Conservation (phyloP, 2,329 filamentous ascomycete genomes). For the Xylariaceae sp. region DNA sequence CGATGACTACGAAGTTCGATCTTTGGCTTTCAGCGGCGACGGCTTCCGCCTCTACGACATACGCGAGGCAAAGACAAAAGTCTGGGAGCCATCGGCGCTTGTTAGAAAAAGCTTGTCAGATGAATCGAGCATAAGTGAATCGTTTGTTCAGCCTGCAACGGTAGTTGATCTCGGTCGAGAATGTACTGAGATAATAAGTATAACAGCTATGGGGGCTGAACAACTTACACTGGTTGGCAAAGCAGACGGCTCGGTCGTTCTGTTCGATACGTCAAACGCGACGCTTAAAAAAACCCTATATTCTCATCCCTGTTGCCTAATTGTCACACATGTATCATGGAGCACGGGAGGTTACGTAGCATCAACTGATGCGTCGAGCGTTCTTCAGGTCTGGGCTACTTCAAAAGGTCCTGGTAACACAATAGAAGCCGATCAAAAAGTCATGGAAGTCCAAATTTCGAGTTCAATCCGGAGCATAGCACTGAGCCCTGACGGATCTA, state of each 20-base stretch:
- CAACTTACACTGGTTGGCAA: background rate
- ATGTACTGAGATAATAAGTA: conserved; percentile 1
- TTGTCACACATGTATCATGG: conserved; percentile 7
- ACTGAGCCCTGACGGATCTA: conserved; percentile 4
- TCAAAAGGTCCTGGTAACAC: background rate
- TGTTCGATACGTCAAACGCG: conserved; percentile 1
- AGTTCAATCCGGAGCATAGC: background rate
- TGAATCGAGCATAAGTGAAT: conserved; percentile 15
- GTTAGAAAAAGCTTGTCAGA: conserved; percentile 8
- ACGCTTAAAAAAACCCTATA: conserved; percentile 4
- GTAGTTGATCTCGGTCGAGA: conserved; percentile 7
- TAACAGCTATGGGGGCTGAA: conserved; percentile 1
- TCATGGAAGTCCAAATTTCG: background rate
- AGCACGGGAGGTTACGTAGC: conserved; percentile 11
- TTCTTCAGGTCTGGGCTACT: background rate
- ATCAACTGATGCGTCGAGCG: conserved; percentile 8
- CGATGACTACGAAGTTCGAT: conserved; percentile 10
- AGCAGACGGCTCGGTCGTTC: conserved; percentile 1
- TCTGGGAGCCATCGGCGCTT: conserved; percentile 15
- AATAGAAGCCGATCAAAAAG: background rate
- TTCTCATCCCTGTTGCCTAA: background rate
- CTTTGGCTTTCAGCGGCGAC: conserved; percentile 11
- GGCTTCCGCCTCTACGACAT: conserved; percentile 11
- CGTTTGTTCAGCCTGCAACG: conserved; percentile 1
- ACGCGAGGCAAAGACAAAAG: conserved; percentile 10